Conservation (phyloP, 352 stramenopile species). For the Poterioochromonas sp. region DNA sequence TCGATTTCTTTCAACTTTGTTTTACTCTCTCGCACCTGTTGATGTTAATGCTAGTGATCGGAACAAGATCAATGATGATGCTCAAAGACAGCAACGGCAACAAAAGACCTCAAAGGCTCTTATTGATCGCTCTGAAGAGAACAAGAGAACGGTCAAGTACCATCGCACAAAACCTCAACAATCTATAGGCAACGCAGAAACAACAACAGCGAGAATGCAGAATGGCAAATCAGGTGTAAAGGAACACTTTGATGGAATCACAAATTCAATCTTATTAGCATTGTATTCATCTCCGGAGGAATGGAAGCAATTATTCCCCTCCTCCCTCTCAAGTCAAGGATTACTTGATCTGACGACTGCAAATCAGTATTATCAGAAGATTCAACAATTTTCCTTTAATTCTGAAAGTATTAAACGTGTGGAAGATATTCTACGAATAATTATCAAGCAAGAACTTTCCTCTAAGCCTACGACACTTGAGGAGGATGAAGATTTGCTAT, state of each 20-base stretch:
- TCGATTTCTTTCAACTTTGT: background rate
- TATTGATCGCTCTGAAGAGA: background rate
- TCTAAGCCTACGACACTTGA: background rate
- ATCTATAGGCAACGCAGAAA: no score
- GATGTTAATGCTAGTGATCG: background rate
- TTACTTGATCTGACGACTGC: no score
- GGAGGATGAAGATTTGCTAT: background rate
- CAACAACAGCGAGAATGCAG: no score
- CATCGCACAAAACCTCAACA: background rate
- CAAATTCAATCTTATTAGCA: background rate
- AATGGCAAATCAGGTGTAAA: no score
- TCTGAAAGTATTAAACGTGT: background rate
- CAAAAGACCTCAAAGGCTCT: background rate
- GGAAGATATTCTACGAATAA: background rate
- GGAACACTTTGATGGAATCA: constrained; percentile 13
- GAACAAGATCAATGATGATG: background rate
- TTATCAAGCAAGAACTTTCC: background rate
- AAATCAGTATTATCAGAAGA: no score
- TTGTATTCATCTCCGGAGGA: background rate
- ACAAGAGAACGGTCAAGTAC: no score
- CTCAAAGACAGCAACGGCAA: background rate
- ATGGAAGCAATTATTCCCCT: background rate
- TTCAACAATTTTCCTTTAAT: background rate
- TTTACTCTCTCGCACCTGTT: background rate
- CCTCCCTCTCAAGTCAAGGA: background rate